Conservation (phyloP, 1,139 yeast species). For the Yamadazyma aaseri region DNA sequence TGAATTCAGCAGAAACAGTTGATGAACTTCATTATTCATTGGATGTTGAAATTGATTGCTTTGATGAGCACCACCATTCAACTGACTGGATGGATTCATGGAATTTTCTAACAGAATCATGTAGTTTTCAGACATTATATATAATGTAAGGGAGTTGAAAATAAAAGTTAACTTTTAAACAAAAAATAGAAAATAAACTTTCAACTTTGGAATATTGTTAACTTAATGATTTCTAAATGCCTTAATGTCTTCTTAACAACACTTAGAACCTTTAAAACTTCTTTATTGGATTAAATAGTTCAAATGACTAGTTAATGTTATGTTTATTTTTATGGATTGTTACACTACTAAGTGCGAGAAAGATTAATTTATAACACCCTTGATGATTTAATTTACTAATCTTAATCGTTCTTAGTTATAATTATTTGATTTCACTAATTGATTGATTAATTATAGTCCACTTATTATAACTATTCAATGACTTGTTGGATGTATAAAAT, state of each 20-base stretch:
- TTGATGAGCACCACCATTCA: neutral
- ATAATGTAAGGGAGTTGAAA: no score
- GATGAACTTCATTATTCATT: neutral
- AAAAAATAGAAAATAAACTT: no score
- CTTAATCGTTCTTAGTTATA: neutral
- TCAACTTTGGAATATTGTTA: no score
- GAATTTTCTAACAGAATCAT: constrained; percentile 12
- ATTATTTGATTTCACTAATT: no score
- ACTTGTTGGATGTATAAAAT: neutral
- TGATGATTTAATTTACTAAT: neutral
- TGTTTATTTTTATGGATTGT: constrained; percentile 4
- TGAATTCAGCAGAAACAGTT: neutral
- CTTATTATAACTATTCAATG: neutral
- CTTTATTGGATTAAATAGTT: no score
- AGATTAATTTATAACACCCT: constrained; percentile 1
- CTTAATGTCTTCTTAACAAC: no score
- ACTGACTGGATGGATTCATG: neutral
- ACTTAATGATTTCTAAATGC: no score
- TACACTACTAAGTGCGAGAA: constrained; percentile 12
- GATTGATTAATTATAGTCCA: no score
- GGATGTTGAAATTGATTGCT: neutral
- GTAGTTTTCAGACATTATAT: constrained; percentile 11
- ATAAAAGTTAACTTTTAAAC: no score
- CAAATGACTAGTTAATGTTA: no score
- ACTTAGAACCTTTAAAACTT: no score